phyloP scores from a whole-genome alignment of 306 rosid genomes.

The Quillaja saponaria region DNA sequence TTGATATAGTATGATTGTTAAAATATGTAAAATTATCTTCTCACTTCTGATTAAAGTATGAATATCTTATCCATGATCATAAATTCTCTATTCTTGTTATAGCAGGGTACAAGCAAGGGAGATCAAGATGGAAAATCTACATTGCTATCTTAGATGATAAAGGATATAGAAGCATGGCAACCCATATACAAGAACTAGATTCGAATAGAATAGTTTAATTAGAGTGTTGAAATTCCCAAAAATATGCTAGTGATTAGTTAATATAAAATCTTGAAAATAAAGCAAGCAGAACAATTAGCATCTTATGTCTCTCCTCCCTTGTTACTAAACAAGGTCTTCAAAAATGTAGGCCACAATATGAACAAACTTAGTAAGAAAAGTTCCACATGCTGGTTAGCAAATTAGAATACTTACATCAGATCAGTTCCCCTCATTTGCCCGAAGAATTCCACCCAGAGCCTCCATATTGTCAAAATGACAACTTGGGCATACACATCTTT shows the following conservation, averaged over 20 bases:
- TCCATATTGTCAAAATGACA: conserved; percentile 72
- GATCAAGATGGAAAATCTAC: conserved; percentile 33
- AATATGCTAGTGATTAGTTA: conserved; percentile 22
- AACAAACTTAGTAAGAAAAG: too few relatives aligned
- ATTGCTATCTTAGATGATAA: conserved; percentile 33
- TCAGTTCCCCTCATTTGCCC: conserved; percentile 46
- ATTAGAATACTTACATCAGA: conserved; percentile 19
- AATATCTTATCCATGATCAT: not conserved
- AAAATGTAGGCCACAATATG: too few relatives aligned
- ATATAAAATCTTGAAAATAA: conserved; percentile 26
- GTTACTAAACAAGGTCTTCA: too few relatives aligned
- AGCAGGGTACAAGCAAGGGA: conserved; percentile 40
- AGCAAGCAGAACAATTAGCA: too few relatives aligned
- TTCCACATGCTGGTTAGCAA: too few relatives aligned
- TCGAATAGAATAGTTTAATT: conserved; percentile 13
- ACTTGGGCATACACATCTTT: conserved; percentile 62
- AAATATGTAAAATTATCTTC: too few relatives aligned
- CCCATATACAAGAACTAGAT: not conserved
- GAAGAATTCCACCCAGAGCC: conserved; percentile 42
- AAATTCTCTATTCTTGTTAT: not conserved
- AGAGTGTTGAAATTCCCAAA: conserved; percentile 17
- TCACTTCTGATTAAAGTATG: not conserved
- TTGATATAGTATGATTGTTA: not conserved
- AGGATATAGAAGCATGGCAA: conserved; percentile 40
- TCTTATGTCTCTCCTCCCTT: too few relatives aligned